Evolutionary conservation across 331 rosid species (phyloP).

Genomic region (Erythrophleum ivorense): DNA sequence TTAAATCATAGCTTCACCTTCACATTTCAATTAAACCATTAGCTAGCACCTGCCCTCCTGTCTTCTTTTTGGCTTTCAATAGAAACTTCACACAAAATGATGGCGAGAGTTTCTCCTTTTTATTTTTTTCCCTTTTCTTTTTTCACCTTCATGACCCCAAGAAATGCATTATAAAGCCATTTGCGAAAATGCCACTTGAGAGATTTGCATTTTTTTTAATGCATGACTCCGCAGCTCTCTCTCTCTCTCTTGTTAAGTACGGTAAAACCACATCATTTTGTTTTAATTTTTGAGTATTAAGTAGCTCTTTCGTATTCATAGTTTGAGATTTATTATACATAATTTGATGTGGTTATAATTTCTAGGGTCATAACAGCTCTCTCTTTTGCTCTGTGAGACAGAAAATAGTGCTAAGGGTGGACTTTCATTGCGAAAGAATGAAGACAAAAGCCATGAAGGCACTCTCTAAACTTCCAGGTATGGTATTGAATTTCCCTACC

Average conservation of each 20-base stretch:
- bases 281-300: neutral
- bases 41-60: neutral
- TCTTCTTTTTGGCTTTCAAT: neutral
- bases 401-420: slow-evolving; percentile 13
- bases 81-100: neutral
- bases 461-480: slow-evolving; percentile 22
- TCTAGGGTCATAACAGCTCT: neutral
- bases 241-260: too few species aligned
- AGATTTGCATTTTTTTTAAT: too few species aligned
- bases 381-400: neutral
- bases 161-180: neutral
- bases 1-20: neutral
- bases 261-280: neutral
- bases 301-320: neutral
- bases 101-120: neutral
- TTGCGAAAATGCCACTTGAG: too few species aligned
- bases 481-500: too few species aligned
- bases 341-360: neutral
- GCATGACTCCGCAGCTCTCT: neutral
- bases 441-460: slow-evolving; percentile 9
- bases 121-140: too few species aligned
- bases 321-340: too few species aligned
- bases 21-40: neutral
- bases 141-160: neutral
- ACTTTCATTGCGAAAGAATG: neutral